Conservation (phyloP, 495 filamentous ascomycete species). For the Cairneyella variabilis region DNA sequence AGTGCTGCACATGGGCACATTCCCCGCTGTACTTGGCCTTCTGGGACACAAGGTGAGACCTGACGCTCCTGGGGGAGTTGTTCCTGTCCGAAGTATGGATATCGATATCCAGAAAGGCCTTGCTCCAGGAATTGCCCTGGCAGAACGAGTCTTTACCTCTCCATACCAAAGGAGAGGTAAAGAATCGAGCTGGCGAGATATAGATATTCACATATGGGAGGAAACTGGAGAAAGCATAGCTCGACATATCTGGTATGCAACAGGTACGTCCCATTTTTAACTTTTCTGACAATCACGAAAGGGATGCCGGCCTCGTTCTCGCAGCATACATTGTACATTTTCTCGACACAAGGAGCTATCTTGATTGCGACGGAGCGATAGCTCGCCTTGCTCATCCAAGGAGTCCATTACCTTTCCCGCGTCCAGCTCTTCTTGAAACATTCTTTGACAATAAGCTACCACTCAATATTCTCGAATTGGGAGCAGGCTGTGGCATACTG, state of each 20-base stretch:
- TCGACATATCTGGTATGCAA: constrained; percentile 82
- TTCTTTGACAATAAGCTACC: too few relatives aligned
- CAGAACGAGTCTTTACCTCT: constrained; percentile 14
- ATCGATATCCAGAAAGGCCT: not conserved
- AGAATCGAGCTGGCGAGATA: not conserved
- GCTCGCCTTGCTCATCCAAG: too few relatives aligned
- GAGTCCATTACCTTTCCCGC: too few relatives aligned
- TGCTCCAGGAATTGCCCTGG: not conserved
- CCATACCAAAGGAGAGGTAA: too few relatives aligned
- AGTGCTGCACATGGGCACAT: constrained; percentile 24
- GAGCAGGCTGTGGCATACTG: constrained; percentile 80
- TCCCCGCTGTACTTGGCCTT: constrained; percentile 49
- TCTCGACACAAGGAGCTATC: too few relatives aligned
- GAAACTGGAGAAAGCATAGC: constrained; percentile 95
- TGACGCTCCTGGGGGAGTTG: constrained; percentile 8
- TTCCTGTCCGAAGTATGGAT: constrained; percentile 20
- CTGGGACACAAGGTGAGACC: constrained; percentile 13
- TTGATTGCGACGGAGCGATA: too few relatives aligned
- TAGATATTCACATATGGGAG: constrained; percentile 58
- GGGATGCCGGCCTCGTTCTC: constrained; percentile 68
- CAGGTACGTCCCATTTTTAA: constrained; percentile 17
- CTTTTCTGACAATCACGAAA: constrained; percentile 28
- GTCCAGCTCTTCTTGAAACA: not conserved
- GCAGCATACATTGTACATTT: too few relatives aligned
- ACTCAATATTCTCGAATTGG: constrained; percentile 74